Conservation (phyloP, 2,329 filamentous ascomycete species). For the Phaeosphaeria sp. region DNA sequence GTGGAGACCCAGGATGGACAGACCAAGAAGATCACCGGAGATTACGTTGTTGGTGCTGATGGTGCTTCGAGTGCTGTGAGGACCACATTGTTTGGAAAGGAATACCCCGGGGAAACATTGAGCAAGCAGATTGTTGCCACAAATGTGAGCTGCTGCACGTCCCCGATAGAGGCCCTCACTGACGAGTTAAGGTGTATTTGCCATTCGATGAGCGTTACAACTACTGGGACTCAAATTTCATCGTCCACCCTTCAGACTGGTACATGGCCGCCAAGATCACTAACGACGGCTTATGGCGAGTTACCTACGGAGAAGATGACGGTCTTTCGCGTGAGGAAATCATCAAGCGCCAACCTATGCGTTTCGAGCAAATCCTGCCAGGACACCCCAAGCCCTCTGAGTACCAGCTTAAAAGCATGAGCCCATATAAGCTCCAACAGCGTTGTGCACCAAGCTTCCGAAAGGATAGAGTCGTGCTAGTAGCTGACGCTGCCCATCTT, state of each 20-base stretch:
- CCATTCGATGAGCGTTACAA: conserved; percentile 62
- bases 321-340: conserved; percentile 62
- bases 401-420: conserved; percentile 64
- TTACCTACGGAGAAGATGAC: conserved; percentile 66
- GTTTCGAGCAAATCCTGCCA: conserved; percentile 65
- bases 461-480: conserved; percentile 63
- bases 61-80: conserved; percentile 44
- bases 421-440: conserved; percentile 68
- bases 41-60: conserved; percentile 45
- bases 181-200: conserved; percentile 62
- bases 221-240: conserved; percentile 65
- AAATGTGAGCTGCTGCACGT: conserved; percentile 54
- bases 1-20: conserved; percentile 33
- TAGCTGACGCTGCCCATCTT: conserved; percentile 68
- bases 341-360: conserved; percentile 59
- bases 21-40: conserved; percentile 33
- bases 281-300: conserved; percentile 65
- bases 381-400: conserved; percentile 64
- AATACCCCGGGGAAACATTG: conserved; percentile 66
- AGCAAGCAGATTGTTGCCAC: conserved; percentile 67
- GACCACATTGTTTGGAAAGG: conserved; percentile 40
- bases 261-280: conserved; percentile 68
- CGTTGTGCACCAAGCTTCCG: conserved; percentile 64
- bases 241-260: conserved; percentile 67
- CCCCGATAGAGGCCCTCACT: background rate